These are phyloP conservation scores for Ziziphus jujuba DNA, from an alignment of 306 rosid species.

Conservation along the genomic window DNA sequence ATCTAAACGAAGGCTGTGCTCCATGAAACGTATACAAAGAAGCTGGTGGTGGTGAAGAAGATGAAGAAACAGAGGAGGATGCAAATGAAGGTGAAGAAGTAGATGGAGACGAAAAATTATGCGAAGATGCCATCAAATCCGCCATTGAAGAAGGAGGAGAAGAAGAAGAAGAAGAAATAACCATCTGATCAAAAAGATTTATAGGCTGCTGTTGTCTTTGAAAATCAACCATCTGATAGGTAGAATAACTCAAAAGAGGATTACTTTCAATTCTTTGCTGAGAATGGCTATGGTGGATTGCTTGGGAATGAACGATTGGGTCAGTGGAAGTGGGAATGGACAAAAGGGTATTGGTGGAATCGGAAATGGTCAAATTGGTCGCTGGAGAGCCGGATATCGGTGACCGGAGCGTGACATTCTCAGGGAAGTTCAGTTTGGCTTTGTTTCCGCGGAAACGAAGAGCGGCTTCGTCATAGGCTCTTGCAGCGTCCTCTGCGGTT, in stretches of 20 bases:
- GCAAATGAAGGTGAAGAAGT: conserved; percentile 17
- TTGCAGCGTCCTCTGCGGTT: conserved; percentile 47
- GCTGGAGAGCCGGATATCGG: conserved; percentile 7
- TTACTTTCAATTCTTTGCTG: background rate
- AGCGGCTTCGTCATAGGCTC: conserved; percentile 50
- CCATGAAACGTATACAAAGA: background rate
- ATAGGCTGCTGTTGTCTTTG: conserved; percentile 2
- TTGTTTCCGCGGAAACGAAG: conserved; percentile 51
- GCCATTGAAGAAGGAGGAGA: conserved; percentile 21
- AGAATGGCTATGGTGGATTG: conserved; percentile 25
- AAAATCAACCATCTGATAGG: background rate
- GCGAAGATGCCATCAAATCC: too few species aligned
- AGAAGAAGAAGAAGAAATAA: conserved; percentile 25
- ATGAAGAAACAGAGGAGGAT: background rate
- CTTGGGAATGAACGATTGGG: conserved; percentile 40
- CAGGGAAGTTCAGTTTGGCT: conserved; percentile 55
- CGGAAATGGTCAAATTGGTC: conserved; percentile 14
- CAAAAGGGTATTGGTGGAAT: conserved; percentile 27
- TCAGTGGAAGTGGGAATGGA: conserved; percentile 45
- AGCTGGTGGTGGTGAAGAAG: conserved; percentile 9
- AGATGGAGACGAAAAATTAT: conserved; percentile 17
- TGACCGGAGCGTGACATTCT: conserved; percentile 41
- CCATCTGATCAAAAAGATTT: conserved; percentile 31
- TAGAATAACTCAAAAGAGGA: conserved; percentile 1
- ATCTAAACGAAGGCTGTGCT: too few species aligned